Evolutionary conservation across 2,329 filamentous ascomycete genomes (phyloP).

Genomic region (Pestalotiopsis sp.): DNA sequence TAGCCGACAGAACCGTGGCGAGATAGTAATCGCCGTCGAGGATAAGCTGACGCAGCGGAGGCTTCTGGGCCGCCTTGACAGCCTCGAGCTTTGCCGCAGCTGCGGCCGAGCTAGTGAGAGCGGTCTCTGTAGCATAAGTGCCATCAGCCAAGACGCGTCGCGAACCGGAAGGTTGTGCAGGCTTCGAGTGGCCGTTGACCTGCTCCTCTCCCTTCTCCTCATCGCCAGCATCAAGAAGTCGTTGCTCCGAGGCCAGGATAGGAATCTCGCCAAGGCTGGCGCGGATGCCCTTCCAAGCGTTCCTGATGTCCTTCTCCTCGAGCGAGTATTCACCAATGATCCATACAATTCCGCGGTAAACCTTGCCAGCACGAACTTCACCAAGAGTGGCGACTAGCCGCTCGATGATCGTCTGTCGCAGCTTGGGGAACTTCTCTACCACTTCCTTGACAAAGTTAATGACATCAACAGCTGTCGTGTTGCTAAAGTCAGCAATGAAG

Average conservation of each 20-base stretch:
- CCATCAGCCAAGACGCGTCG: constrained; percentile 93
- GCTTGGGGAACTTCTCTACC: constrained; percentile 93
- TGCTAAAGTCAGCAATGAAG: constrained; percentile 98
- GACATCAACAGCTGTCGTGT: constrained; percentile 93
- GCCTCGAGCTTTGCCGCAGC: constrained; percentile 91
- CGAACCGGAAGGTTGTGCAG: constrained; percentile 77
- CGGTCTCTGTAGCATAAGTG: constrained; percentile 96
- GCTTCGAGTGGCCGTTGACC: constrained; percentile 79
- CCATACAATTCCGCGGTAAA: constrained; percentile 96
- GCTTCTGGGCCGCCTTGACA: constrained; percentile 96
- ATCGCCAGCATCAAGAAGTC: constrained; percentile 84
- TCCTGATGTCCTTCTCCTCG: constrained; percentile 90
- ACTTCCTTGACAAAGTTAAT: constrained; percentile 99
- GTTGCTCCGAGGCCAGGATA: constrained; percentile 92
- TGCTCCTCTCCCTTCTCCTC: constrained; percentile 68
- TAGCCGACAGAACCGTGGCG: constrained; percentile 91
- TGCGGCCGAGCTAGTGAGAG: constrained; percentile 88
- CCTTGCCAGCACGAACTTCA: constrained; percentile 94
- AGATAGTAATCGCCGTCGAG: constrained; percentile 97
- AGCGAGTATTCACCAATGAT: constrained; percentile 97
- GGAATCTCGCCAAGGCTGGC: constrained; percentile 95
- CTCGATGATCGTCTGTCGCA: constrained; percentile 84
- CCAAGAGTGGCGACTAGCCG: constrained; percentile 87
- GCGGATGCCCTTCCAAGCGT: constrained; percentile 95
- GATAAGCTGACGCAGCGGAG: constrained; percentile 90